phyloP scores from a whole-genome alignment of 169 alveolate genomes.

The Babesia sp. region DNA sequence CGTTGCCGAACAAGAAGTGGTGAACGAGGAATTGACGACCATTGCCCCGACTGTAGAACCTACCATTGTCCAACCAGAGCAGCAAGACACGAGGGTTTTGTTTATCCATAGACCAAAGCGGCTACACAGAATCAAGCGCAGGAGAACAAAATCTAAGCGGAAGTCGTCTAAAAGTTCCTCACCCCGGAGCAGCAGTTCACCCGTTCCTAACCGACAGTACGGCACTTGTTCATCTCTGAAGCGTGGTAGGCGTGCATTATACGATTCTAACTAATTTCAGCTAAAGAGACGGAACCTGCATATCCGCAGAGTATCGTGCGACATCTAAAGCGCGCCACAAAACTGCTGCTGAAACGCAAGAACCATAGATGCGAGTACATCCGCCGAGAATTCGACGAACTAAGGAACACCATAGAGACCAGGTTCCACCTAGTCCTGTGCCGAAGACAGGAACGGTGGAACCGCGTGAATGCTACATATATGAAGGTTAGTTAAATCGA shows the following conservation, averaged over 20 bases:
- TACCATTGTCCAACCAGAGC: too few species aligned
- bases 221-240: neutral
- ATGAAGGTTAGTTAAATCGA: slow-evolving; percentile 10
- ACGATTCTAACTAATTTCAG: too few species aligned
- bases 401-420: slow-evolving; percentile 31
- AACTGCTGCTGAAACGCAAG: slow-evolving; percentile 26
- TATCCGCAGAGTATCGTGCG: slow-evolving; percentile 3
- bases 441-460: slow-evolving; percentile 43
- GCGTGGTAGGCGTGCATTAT: neutral
- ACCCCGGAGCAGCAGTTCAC: too few species aligned
- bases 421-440: slow-evolving; percentile 43
- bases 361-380: slow-evolving; percentile 7
- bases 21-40: too few species aligned
- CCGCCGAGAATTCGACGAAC: slow-evolving; percentile 17
- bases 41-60: too few species aligned
- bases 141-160: too few species aligned
- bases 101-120: too few species aligned
- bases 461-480: slow-evolving; percentile 11
- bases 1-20: too few species aligned
- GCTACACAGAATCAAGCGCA: too few species aligned
- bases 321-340: slow-evolving; percentile 39
- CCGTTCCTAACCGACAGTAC: neutral
- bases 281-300: too few species aligned
- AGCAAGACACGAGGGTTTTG: too few species aligned
- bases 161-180: too few species aligned